Base-by-base conservation (phyloP, 2,329 filamentous ascomycete species). In the Tolypocladium tropicale region DNA sequence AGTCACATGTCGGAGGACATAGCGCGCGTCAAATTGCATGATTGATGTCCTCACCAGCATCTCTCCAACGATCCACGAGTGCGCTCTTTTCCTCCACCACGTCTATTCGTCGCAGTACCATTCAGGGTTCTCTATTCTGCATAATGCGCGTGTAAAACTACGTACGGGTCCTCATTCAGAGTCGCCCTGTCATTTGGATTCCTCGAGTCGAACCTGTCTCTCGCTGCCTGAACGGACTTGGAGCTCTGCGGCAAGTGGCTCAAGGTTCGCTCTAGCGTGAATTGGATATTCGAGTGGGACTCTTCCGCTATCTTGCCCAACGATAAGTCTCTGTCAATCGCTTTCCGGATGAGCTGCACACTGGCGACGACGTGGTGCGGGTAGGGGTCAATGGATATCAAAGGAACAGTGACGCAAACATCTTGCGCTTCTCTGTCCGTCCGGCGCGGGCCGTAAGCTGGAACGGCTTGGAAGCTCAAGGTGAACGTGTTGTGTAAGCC, bases 381-480 rank as follows among this genome's bases (percentile, higher is more conserved):
- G 30, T 69, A 69, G 6, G 67, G 67, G 43, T 70, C 67, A 23
- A 70, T 67, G 10, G 67, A 64, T 4, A 69, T 61, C 11, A 70
- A 62, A 2, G 67, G 65, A 11, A 67, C 61, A 1, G 62, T 64
- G 30, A 65, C 57, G 10, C 46, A 28, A 23, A 25, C 30, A 3
- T 57, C 43, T 11, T 36, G 49, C 52, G 21, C 12, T 30, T 32
- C 56, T 21, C 51, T 37, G 39, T n/a, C 39, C 32, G 7, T 16
- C 36, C 46, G 21, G 21, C 12, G 7, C 21, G 39, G 18, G 41
- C 25, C 3, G 16, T 43, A 6, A 9, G 25, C 14, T 21, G 32
- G 33, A 50, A 53, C 23, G 2, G 33, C n/a, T 6, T 41, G 56
- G 23, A 58, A 49, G 16, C 53, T 55, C 10, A 67, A 23, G 7